These are phyloP conservation scores for Saitozyma sp. DNA, from an alignment of 768 basidiomycete genomes.

Conservation along the genomic window DNA sequence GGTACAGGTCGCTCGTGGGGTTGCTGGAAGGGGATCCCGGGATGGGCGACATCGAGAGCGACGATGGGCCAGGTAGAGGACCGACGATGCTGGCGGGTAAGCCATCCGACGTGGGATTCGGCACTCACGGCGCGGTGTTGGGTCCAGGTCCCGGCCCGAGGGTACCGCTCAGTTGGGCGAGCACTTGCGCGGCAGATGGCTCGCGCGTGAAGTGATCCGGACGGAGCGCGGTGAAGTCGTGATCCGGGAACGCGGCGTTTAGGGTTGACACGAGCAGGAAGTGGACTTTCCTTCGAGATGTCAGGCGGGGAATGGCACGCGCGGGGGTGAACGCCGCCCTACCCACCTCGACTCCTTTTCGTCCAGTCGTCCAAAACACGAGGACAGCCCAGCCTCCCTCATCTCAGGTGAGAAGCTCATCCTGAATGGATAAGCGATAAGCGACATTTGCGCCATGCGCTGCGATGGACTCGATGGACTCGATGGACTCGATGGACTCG, in stretches of 20 bases:
- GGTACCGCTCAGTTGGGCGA: slow-evolving; percentile 29
- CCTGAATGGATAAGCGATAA: slow-evolving; percentile 55
- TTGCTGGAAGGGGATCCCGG: no score
- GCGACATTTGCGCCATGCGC: no score
- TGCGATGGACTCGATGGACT: no score
- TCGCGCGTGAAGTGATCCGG: slow-evolving; percentile 80
- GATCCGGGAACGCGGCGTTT: slow-evolving; percentile 95
- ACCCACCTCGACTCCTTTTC: slow-evolving; percentile 55
- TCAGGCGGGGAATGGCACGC: not conserved
- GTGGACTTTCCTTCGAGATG: slow-evolving; percentile 66
- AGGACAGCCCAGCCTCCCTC: slow-evolving; percentile 67
- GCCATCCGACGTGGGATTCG: not conserved
- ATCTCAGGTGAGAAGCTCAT: slow-evolving; percentile 67
- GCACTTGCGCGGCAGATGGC: slow-evolving; percentile 31
- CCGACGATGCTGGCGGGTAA: no score
- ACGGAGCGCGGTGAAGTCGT: slow-evolving; percentile 91
- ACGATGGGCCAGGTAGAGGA: not conserved
- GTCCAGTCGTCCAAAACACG: slow-evolving; percentile 86
- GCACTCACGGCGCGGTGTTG: slow-evolving; percentile 12
- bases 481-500: not conserved
- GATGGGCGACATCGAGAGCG: not conserved
- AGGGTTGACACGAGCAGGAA: slow-evolving; percentile 95
- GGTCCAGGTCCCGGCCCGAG: slow-evolving; percentile 15
- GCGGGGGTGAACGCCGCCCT: not conserved
- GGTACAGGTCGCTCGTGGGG: slow-evolving; percentile 69